Conservation (phyloP, 75 land plant species). For the Selaginella moellendorffii region DNA sequence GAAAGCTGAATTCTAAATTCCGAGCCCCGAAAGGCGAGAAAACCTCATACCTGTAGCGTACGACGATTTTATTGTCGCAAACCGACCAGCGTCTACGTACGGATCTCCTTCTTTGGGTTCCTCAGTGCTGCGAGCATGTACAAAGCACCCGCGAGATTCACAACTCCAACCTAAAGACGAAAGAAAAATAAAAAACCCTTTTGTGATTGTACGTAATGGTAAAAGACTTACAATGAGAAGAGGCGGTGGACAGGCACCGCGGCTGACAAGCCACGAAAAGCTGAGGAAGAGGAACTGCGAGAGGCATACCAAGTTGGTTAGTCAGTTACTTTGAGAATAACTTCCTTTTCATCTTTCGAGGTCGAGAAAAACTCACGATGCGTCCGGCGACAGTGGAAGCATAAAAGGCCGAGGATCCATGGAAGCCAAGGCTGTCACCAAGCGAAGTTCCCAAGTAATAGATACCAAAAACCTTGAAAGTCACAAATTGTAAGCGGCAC, state of each 20-base stretch:
- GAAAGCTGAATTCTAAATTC: too few relatives aligned
- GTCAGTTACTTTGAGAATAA: neutral
- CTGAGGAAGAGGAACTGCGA: constrained; percentile 27
- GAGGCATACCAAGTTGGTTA: neutral
- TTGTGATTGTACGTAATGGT: neutral
- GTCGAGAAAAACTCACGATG: constrained; percentile 12
- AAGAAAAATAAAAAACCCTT: constrained; percentile 1
- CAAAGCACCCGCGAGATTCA: constrained; percentile 21
- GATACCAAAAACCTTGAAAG: constrained; percentile 29
- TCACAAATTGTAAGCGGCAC: neutral
- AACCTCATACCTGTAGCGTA: too few relatives aligned
- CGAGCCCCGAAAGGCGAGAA: too few relatives aligned
- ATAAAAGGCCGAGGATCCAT: constrained; percentile 26
- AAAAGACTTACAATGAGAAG: neutral
- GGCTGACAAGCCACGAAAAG: constrained; percentile 19
- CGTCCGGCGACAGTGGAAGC: constrained; percentile 31
- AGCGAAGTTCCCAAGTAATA: constrained; percentile 30
- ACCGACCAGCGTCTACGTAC: too few relatives aligned
- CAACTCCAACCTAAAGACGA: constrained; percentile 19
- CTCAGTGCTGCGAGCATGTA: constrained; percentile 17
- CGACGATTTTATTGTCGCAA: too few relatives aligned
- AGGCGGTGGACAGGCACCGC: neutral
- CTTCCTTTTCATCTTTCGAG: neutral
- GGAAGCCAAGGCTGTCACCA: constrained; percentile 22
- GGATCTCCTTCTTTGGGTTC: too few relatives aligned